Percentiles rank a stretch among this genome's conserved stretches.
Evolutionary conservation across 352 stramenopile species (phyloP).

Genomic region (Globisporangium apiculatum): DNA sequence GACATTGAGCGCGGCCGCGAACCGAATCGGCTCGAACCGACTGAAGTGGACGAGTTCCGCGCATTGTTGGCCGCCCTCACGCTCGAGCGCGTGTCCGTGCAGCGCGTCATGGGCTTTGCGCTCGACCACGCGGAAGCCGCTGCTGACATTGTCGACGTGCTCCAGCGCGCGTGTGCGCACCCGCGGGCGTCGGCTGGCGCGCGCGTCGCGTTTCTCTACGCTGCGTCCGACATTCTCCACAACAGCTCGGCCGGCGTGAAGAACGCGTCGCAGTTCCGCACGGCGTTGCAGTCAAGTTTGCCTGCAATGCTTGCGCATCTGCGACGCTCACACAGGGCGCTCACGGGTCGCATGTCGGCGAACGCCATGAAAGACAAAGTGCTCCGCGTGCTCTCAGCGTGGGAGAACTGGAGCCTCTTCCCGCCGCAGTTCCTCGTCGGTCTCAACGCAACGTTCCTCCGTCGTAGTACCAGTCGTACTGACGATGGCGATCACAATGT

Average conservation of each 20-base stretch:
- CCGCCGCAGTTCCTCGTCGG: constrained; percentile 67
- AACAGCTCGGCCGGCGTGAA: constrained; percentile 85
- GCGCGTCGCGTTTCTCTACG: constrained; percentile 64
- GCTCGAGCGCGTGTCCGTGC: constrained; percentile 63
- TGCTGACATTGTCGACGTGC: constrained; percentile 51
- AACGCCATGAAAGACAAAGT: constrained; percentile 81
- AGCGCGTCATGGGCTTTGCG: constrained; percentile 67
- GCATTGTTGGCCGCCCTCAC: constrained; percentile 35
- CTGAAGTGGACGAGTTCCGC: constrained; percentile 54
- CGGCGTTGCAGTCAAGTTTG: constrained; percentile 76
- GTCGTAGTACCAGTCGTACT: constrained; percentile 1
- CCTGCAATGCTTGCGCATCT: constrained; percentile 67
- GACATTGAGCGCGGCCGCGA: constrained; percentile 59
- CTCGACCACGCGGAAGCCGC: constrained; percentile 76
- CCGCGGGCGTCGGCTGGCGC: constrained; percentile 29
- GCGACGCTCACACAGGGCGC: constrained; percentile 37
- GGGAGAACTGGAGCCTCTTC: constrained; percentile 78
- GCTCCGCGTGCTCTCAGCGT: constrained; percentile 61
- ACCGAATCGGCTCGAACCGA: constrained; percentile 32
- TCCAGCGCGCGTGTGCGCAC: constrained; percentile 38
- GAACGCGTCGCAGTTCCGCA: constrained; percentile 86
- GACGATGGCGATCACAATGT: constrained; percentile 19
- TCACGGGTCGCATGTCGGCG: constrained; percentile 68
- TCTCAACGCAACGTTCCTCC: constrained; percentile 71
- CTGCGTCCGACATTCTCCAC: constrained; percentile 86